Base-by-base conservation (phyloP, 108 stramenopile species). In the Skeletonema costatum region DNA sequence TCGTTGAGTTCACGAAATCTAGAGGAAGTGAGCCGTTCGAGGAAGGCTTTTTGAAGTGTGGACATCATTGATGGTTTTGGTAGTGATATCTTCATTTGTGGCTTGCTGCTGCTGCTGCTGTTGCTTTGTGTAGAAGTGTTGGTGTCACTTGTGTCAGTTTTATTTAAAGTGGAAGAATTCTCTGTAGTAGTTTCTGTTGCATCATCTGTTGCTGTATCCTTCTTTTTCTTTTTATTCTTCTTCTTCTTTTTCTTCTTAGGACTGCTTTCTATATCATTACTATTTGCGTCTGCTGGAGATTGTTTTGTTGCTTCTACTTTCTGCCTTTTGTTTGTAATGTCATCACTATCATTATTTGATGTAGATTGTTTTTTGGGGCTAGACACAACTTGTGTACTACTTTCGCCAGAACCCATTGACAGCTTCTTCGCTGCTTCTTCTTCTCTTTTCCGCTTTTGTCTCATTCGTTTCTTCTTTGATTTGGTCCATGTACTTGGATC, bases 1-100 rank as follows among this genome's bases (percentile, higher is more conserved):
- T 99, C 99, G 68, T 99, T 99, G 48, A 99, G 87, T 73, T 89
- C 90, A 39, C 99, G 94, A 79, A 99, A 99, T 35, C 97, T 87
- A n/a, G 96, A 96, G 4, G 98, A 96, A 38, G 93, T 78, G 35
- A 99, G 86, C 0, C 91, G 89, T 9, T 88, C 89, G 30, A 90
- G 81, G 71, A 92, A 96, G 12, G 78, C 53, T 77, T 83, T 64
- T 82, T 88, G 90, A 5, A 87, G 75, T 60, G 87, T 68, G 32
- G 87, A 87, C 77, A 76, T 77, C 65, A 59, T 44, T 2, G 78
- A 79, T 70, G 39, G 61, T 66, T 61, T 48, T 32, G 56, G 74
- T 17, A 70, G 66, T 39, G 33, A 69, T 21, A 79, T 53, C 66
- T 83, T 74, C 12, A 75, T 46, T 63, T 66, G 61, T 13, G 32